Evolutionary conservation across 1,139 yeast species (phyloP).

Genomic region (Blastobotrys petasosporus): DNA sequence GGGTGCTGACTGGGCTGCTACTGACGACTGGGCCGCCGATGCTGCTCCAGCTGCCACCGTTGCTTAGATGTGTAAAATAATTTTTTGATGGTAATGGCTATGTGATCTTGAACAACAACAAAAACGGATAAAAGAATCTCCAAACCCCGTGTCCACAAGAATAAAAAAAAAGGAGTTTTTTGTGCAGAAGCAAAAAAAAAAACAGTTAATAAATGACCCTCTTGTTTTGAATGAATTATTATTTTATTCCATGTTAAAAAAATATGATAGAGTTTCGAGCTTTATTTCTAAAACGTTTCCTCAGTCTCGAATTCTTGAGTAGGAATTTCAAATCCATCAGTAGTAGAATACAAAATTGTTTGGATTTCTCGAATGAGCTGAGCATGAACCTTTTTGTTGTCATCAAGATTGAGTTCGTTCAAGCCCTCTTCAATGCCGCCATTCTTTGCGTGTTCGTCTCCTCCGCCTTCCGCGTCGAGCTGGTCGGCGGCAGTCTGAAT

Average conservation of each 20-base stretch:
- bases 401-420: slow-evolving; percentile 17
- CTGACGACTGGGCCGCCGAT: slow-evolving; percentile 70
- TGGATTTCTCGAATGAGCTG: slow-evolving; percentile 47
- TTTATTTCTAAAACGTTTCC: slow-evolving; percentile 26
- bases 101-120: neutral
- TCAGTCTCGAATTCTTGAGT: slow-evolving; percentile 28
- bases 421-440: slow-evolving; percentile 14
- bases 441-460: slow-evolving; percentile 8
- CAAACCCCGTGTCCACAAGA: neutral
- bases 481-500: slow-evolving; percentile 59
- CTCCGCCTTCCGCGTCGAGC: slow-evolving; percentile 35
- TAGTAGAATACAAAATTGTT: slow-evolving; percentile 70
- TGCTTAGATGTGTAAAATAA: slow-evolving; percentile 19
- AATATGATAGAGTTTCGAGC: neutral
- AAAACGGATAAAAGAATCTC: slow-evolving; percentile 2
- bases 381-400: slow-evolving; percentile 15
- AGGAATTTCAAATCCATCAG: slow-evolving; percentile 55
- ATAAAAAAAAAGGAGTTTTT: neutral
- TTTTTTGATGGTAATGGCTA: slow-evolving; percentile 9
- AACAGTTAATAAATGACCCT: neutral
- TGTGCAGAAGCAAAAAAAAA: neutral
- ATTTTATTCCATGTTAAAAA: neutral
- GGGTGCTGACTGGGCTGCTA: slow-evolving; percentile 45
- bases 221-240: neutral
- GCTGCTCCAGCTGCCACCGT: slow-evolving; percentile 38